A percentile compares a stretch with the other conserved stretches of the same genome.
Evolutionary conservation across 208 protist genomes (phyloP).

Genomic region (Tetramitus jugosus): DNA sequence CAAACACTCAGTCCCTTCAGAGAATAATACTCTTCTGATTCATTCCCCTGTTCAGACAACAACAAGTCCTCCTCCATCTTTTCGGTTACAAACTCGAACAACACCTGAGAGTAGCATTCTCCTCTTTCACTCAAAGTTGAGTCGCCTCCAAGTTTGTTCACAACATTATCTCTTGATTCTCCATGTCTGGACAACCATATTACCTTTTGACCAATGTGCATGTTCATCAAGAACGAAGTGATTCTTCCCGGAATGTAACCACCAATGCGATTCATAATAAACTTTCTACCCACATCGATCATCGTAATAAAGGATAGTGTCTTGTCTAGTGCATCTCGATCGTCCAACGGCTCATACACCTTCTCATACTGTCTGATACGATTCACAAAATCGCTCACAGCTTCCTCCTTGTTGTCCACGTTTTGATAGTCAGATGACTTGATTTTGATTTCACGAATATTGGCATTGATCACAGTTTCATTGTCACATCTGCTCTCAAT

Average conservation of each 20-base stretch:
- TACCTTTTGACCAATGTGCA: neutral
- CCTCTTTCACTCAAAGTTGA: neutral
- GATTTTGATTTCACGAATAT: constrained; percentile 16
- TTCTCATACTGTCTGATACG: constrained; percentile 17
- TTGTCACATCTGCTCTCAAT: constrained; percentile 12
- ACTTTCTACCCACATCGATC: constrained; percentile 11
- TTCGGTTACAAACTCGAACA: neutral
- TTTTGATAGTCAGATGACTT: constrained; percentile 7
- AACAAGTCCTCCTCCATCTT: neutral
- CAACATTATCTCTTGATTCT: neutral
- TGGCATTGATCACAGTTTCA: neutral
- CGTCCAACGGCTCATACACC: constrained; percentile 1
- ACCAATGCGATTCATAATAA: constrained; percentile 20
- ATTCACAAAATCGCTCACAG: constrained; percentile 6
- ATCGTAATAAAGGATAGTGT: constrained; percentile 12
- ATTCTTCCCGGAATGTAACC: constrained; percentile 5
- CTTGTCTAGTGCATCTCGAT: neutral
- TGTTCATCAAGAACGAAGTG: neutral
- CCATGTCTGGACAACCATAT: constrained; percentile 14
- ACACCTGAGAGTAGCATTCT: neutral
- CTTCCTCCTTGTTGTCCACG: neutral
- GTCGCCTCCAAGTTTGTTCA: neutral
- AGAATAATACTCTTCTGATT: neutral
- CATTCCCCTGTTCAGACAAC: neutral
- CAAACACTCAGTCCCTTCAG: neutral